Conservation (phyloP, 1,284 basidiomycete genomes). For the Schizophyllum amplum region DNA sequence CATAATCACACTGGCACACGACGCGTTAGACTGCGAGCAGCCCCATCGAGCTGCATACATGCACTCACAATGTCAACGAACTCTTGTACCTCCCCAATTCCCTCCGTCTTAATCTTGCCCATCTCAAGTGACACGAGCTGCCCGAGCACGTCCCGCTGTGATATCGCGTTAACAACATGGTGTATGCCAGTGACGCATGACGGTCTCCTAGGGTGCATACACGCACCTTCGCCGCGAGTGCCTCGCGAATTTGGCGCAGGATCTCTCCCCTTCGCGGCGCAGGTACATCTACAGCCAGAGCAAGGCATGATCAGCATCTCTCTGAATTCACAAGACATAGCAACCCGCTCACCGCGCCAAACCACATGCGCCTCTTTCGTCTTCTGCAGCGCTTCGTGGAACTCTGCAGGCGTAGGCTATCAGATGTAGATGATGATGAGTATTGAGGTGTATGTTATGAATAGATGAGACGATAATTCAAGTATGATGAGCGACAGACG, state of each 20-base stretch:
- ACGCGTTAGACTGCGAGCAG: no score
- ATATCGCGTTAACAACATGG: constrained; percentile 8
- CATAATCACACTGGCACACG: constrained; percentile 40
- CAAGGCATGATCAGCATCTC: constrained; percentile 3
- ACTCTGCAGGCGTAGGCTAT: constrained; percentile 61
- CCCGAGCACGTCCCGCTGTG: constrained; percentile 73
- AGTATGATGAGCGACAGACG: no score
- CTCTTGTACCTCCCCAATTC: constrained; percentile 89
- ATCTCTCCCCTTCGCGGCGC: constrained; percentile 86
- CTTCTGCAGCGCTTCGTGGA: constrained; percentile 53
- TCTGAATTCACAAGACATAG: not conserved
- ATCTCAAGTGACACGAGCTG: constrained; percentile 84
- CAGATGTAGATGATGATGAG: not conserved
- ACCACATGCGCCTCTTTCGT: constrained; percentile 63
- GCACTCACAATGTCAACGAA: constrained; percentile 80
- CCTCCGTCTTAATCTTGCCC: constrained; percentile 95
- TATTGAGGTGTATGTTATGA: constrained; percentile 4
- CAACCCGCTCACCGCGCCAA: constrained; percentile 53
- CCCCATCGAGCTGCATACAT: constrained; percentile 5
- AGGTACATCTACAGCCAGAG: constrained; percentile 65
- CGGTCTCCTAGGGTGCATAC: constrained; percentile 5
- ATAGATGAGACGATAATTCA: not conserved
- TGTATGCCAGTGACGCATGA: constrained; percentile 1
- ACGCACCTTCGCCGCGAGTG: constrained; percentile 68
- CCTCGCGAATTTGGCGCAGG: constrained; percentile 80